Evolutionary conservation across 2,329 filamentous ascomycete genomes (phyloP).

Genomic region (Ophioceras dolichostomum): DNA sequence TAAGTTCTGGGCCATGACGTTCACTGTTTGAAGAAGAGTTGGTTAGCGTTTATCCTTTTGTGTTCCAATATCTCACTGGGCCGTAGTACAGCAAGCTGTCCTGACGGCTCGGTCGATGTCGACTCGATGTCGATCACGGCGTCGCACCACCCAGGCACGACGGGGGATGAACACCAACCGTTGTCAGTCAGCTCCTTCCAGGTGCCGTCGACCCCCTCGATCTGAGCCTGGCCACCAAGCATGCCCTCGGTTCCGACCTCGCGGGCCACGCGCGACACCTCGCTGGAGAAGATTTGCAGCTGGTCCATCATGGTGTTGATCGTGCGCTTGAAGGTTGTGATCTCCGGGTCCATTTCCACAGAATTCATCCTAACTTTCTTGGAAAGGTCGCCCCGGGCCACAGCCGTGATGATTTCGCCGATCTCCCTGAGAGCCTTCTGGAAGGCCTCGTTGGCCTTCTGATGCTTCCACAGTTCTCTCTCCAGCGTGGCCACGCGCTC

Average conservation of each 20-base stretch:
- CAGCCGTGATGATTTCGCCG: constrained; percentile 91
- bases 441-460: constrained; percentile 97
- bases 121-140: not conserved
- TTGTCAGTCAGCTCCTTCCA: constrained; percentile 96
- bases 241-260: constrained; percentile 95
- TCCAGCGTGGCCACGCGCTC: constrained; percentile 83
- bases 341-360: constrained; percentile 95
- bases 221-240: constrained; percentile 84
- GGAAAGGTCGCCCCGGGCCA: constrained; percentile 87
- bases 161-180: constrained; percentile 27
- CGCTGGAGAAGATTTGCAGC: constrained; percentile 88
- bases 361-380: constrained; percentile 95
- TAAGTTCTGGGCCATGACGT: constrained; percentile 74
- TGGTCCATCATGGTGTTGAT: constrained; percentile 99
- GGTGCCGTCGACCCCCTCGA: constrained; percentile 87
- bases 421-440: constrained; percentile 95
- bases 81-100: not conserved
- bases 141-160: not conserved
- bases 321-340: constrained; percentile 92
- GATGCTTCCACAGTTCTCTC: constrained; percentile 89
- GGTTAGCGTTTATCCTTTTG: constrained; percentile 11
- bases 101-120: too few species aligned
- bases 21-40: constrained; percentile 37
- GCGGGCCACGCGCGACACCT: constrained; percentile 86
- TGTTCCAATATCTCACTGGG: not conserved